These are phyloP conservation scores for Gigaspora rosea DNA, from an alignment of 192 early-diverging fungal genomes.

Conservation along the genomic window DNA sequence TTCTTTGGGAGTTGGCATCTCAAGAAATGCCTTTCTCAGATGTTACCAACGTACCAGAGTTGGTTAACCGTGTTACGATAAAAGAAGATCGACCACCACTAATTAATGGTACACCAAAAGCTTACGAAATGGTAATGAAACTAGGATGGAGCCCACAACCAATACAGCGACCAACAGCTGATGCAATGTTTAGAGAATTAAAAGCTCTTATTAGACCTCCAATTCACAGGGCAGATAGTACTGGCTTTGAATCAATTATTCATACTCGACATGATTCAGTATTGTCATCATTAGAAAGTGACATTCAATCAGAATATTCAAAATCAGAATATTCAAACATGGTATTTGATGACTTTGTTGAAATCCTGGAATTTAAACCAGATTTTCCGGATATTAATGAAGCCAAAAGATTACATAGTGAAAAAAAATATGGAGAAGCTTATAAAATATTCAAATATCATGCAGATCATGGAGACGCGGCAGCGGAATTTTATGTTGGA, in stretches of 20 bases:
- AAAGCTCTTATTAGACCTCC: neutral
- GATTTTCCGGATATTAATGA: neutral
- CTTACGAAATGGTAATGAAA: neutral
- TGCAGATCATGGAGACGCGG: neutral
- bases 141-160: neutral
- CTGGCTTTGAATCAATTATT: neutral
- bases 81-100: neutral
- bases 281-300: too few relatives aligned
- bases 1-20: neutral
- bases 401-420: neutral
- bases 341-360: neutral
- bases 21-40: neutral
- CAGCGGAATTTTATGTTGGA: constrained; percentile 14
- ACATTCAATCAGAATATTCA: neutral
- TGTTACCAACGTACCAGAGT: neutral
- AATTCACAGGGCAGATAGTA: neutral
- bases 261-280: neutral
- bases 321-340: neutral
- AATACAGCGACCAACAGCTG: neutral
- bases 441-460: neutral
- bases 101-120: neutral
- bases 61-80: neutral
- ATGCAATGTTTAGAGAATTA: neutral
- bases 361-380: neutral
- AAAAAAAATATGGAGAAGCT: neutral